Evolutionary conservation across 208 protist species (phyloP).

Genomic region (Wallacemonas sp.): DNA sequence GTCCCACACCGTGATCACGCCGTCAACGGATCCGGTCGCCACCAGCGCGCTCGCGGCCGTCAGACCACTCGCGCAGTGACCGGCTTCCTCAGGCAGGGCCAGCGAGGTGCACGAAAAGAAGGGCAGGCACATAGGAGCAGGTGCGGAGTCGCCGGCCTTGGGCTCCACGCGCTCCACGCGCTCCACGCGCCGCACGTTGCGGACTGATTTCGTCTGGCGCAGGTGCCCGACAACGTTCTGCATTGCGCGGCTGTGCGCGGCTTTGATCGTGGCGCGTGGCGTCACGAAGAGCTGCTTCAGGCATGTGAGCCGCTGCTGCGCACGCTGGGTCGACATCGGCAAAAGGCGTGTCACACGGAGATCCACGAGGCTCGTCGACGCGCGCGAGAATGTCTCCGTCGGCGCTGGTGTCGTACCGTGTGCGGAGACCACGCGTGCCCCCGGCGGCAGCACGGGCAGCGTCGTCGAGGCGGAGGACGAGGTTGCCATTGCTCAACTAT

Average conservation of each 20-base stretch:
- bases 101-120: slow-evolving; percentile 60
- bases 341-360: slow-evolving; percentile 49
- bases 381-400: slow-evolving; percentile 25
- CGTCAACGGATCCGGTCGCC: slow-evolving; percentile 73
- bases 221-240: slow-evolving; percentile 36
- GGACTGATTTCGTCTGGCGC: slow-evolving; percentile 70
- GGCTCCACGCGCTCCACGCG: slow-evolving; percentile 34
- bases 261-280: slow-evolving; percentile 26
- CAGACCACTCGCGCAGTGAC: neutral
- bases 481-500: neutral
- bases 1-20: slow-evolving; percentile 84
- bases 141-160: slow-evolving; percentile 20
- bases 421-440: slow-evolving; percentile 1
- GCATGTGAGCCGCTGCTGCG: slow-evolving; percentile 40
- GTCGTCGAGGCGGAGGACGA: neutral
- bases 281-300: slow-evolving; percentile 65
- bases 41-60: slow-evolving; percentile 20
- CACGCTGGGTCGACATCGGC: slow-evolving; percentile 49
- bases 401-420: neutral
- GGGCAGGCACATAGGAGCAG: slow-evolving; percentile 66
- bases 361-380: slow-evolving; percentile 42
- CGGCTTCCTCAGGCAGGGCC: slow-evolving; percentile 13
- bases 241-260: slow-evolving; percentile 37
- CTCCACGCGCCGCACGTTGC: slow-evolving; percentile 64
- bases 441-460: neutral